Evolutionary conservation across 257 asterid species (phyloP).

Genomic region (Primulina tabacum): DNA sequence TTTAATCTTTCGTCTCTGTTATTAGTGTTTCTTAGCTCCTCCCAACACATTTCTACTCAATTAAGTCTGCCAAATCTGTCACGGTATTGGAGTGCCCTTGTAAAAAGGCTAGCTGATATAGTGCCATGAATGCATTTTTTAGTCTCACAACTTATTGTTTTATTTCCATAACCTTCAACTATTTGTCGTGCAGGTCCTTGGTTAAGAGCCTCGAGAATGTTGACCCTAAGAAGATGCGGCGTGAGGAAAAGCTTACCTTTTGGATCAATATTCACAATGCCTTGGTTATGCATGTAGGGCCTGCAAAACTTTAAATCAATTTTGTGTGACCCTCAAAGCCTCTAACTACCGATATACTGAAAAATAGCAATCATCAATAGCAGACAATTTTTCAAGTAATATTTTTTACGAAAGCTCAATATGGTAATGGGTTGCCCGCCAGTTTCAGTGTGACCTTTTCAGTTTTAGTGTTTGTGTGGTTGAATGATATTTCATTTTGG

Average conservation of each 20-base stretch:
- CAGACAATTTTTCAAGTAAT: background rate
- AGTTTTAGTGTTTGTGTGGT: slow-evolving; percentile 6
- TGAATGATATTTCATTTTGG: slow-evolving; percentile 1
- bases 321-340: background rate
- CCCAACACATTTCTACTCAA: background rate
- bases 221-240: slow-evolving; percentile 71
- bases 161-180: slow-evolving; percentile 10
- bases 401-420: background rate
- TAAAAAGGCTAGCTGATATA: background rate
- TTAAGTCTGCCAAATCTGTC: background rate
- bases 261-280: slow-evolving; percentile 93
- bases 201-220: slow-evolving; percentile 76
- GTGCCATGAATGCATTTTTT: background rate
- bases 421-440: background rate
- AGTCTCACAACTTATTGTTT: background rate
- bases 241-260: slow-evolving; percentile 83
- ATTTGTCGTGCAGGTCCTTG: slow-evolving; percentile 53
- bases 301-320: slow-evolving; percentile 23
- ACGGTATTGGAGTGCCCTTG: background rate
- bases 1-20: too few relatives aligned
- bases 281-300: slow-evolving; percentile 80
- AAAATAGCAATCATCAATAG: background rate
- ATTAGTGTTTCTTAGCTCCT: background rate
- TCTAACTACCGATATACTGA: background rate
- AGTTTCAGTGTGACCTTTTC: background rate